phyloP scores from a whole-genome alignment of 345 rosid species.

The Rhizophora apiculata region DNA sequence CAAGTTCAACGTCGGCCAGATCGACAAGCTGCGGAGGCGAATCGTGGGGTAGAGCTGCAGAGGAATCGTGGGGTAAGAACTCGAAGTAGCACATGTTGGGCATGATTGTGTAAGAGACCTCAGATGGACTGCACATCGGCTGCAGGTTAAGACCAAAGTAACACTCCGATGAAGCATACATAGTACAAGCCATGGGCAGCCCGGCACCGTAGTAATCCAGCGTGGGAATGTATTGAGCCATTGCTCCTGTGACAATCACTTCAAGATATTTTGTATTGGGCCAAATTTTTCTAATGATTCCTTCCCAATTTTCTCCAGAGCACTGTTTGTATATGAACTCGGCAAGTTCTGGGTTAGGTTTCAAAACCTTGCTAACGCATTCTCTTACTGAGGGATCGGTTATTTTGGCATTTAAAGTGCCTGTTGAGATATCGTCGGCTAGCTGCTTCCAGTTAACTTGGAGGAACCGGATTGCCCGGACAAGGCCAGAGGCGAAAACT shows the following conservation, averaged over 20 bases:
- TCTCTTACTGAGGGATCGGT: slow-evolving; percentile 46
- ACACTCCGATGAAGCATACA: slow-evolving; percentile 97
- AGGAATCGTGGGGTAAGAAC: slow-evolving; percentile 63
- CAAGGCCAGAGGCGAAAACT: slow-evolving; percentile 87
- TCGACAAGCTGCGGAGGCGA: slow-evolving; percentile 50
- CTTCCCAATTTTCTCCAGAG: slow-evolving; percentile 57
- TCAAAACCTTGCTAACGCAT: slow-evolving; percentile 40
- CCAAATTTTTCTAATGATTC: slow-evolving; percentile 75
- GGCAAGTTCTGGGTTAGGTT: slow-evolving; percentile 58
- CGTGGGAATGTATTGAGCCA: slow-evolving; percentile 96
- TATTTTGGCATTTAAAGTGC: slow-evolving; percentile 46
- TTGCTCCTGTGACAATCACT: slow-evolving; percentile 92
- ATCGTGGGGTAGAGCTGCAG: slow-evolving; percentile 24
- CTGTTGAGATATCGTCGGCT: slow-evolving; percentile 58
- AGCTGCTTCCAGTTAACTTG: slow-evolving; percentile 73
- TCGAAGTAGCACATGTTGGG: slow-evolving; percentile 97
- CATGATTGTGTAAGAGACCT: slow-evolving; percentile 88
- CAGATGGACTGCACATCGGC: slow-evolving; percentile 79
- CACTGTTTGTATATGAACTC: slow-evolving; percentile 51
- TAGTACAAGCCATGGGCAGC: slow-evolving; percentile 81
- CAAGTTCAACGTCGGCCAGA: slow-evolving; percentile 70
- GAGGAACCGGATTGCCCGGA: slow-evolving; percentile 85
- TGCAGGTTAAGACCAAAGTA: slow-evolving; percentile 86
- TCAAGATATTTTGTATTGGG: slow-evolving; percentile 86
- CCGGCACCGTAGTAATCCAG: slow-evolving; percentile 87